These are phyloP conservation scores for Abelmoschus esculentus DNA, from an alignment of 345 rosid species.

Conservation along the genomic window DNA sequence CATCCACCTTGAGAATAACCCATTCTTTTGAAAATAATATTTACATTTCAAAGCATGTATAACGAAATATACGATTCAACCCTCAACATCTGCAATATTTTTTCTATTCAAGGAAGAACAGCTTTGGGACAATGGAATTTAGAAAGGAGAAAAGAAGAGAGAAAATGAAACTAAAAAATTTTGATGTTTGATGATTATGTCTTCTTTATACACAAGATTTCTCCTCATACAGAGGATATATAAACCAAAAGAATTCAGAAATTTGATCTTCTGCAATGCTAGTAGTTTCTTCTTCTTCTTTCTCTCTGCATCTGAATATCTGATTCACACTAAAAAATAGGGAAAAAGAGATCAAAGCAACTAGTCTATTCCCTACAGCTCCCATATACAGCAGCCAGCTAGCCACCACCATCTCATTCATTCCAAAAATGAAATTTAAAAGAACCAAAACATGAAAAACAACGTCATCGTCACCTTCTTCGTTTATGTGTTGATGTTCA, in stretches of 20 bases:
- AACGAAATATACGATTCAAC: too few species aligned
- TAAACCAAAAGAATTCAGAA: background rate
- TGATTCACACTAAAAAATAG: background rate
- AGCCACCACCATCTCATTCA: too few species aligned
- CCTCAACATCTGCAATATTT: too few species aligned
- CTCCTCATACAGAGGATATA: constrained; percentile 5
- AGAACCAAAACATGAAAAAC: too few species aligned
- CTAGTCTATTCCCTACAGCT: background rate
- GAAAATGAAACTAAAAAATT: background rate
- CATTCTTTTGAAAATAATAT: background rate
- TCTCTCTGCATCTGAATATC: background rate
- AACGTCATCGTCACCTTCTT: constrained; percentile 12
- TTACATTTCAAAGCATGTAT: too few species aligned
- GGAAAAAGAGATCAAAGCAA: background rate
- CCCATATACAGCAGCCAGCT: too few species aligned
- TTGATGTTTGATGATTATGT: background rate
- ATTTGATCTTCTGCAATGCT: background rate
- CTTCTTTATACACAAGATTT: background rate
- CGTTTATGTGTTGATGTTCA: constrained; percentile 6
- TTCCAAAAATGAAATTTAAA: too few species aligned
- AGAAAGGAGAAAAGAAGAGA: background rate
- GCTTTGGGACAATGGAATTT: background rate
- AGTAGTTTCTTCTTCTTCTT: background rate
- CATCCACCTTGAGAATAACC: background rate
- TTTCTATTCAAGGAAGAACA: too few species aligned